phyloP scores from a whole-genome alignment of 2,329 filamentous ascomycete species.

The Trichoderma sp. region DNA sequence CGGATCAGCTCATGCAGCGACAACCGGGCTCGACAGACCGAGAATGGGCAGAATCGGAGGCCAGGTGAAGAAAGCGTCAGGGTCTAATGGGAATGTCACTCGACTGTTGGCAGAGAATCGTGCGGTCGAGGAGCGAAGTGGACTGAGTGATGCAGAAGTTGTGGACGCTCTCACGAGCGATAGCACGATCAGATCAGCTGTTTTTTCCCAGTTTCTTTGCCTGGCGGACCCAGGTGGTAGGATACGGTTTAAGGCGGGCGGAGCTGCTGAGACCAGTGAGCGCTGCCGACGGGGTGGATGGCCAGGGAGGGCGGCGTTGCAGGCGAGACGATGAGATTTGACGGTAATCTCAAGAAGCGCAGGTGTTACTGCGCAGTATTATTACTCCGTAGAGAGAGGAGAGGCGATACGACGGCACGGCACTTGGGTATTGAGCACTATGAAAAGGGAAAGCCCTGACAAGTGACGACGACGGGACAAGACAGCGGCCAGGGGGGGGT shows the following conservation, averaged over 20 bases:
- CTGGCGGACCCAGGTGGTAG: neutral
- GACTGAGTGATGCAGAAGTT: conserved; percentile 22
- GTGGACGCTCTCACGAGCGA: conserved; percentile 20
- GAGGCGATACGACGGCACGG: neutral
- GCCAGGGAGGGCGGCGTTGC: conserved; percentile 14
- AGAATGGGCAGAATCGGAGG: conserved; percentile 18
- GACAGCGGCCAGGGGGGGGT: neutral
- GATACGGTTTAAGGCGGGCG: conserved; percentile 15
- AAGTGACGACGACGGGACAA: conserved; percentile 5
- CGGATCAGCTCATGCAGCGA: conserved; percentile 25
- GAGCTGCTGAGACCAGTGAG: conserved; percentile 23
- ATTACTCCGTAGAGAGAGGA: neutral
- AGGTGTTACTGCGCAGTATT: neutral
- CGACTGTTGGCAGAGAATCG: conserved; percentile 17
- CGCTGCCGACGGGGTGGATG: conserved; percentile 16
- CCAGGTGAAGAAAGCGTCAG: conserved; percentile 18
- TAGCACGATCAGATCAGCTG: conserved; percentile 23
- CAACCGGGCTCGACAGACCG: conserved; percentile 6
- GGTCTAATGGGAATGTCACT: conserved; percentile 17
- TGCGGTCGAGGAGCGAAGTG: conserved; percentile 13
- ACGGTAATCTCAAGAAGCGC: neutral
- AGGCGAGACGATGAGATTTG: neutral
- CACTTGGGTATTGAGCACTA: neutral
- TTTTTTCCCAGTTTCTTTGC: conserved; percentile 18
- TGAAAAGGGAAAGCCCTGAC: neutral